These are phyloP conservation scores for Bipolaris gigantea DNA, from an alignment of 2,329 filamentous ascomycete species.

Conservation along the genomic window DNA sequence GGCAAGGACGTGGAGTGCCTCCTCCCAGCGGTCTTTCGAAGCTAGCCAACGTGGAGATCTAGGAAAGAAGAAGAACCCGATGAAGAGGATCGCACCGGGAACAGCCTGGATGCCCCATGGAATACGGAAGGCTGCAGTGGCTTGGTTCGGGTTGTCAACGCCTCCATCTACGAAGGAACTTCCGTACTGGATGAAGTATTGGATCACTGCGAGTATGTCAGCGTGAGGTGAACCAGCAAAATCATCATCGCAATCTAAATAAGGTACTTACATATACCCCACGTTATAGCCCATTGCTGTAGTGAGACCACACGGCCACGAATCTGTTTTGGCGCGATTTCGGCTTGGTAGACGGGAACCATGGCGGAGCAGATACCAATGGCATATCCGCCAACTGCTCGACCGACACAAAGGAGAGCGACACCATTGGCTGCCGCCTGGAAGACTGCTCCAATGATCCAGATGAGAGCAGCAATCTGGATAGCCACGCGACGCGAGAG, in stretches of 20 bases:
- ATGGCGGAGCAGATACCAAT: constrained; percentile 90
- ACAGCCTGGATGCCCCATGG: constrained; percentile 51
- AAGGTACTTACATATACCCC: constrained; percentile 47
- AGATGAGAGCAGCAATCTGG: constrained; percentile 50
- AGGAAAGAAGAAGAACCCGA: constrained; percentile 48
- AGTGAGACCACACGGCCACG: constrained; percentile 63
- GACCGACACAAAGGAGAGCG: constrained; percentile 51
- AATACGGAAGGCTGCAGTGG: constrained; percentile 45
- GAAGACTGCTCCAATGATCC: constrained; percentile 50
- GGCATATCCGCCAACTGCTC: constrained; percentile 81
- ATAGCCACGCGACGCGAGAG: constrained; percentile 51
- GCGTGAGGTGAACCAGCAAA: neutral
- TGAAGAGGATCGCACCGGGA: constrained; percentile 44
- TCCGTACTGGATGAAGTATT: constrained; percentile 69
- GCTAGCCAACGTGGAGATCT: constrained; percentile 70
- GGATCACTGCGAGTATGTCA: constrained; percentile 47
- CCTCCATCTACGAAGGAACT: constrained; percentile 57
- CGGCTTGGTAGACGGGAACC: constrained; percentile 90
- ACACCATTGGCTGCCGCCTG: constrained; percentile 46
- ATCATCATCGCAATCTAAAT: constrained; percentile 22
- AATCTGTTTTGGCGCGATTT: constrained; percentile 62
- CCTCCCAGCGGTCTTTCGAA: constrained; percentile 66
- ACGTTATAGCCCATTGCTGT: constrained; percentile 68
- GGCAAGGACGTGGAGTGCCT: constrained; percentile 60
- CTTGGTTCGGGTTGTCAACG: constrained; percentile 48